A percentile compares a stretch with the other conserved stretches of the same genome.
These are phyloP conservation scores for Eutrema salsugineum DNA, from an alignment of 441 rosid genomes.

Conservation along the genomic window DNA sequence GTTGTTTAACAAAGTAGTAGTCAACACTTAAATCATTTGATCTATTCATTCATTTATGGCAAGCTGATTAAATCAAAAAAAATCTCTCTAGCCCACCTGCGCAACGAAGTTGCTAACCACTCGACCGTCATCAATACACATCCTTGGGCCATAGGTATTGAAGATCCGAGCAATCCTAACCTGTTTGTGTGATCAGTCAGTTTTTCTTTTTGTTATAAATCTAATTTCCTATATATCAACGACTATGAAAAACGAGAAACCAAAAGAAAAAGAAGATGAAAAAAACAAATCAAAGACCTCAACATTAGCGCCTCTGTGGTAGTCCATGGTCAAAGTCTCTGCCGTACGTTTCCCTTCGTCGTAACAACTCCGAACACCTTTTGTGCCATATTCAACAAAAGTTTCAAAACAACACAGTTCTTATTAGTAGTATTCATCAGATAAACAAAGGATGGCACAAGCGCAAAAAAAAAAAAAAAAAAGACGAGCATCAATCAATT, in stretches of 20 bases:
- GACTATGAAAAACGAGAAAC: neutral
- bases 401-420: neutral
- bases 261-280: neutral
- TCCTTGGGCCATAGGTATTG: slow-evolving; percentile 90
- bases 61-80: neutral
- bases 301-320: slow-evolving; percentile 83
- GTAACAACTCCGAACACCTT: slow-evolving; percentile 97
- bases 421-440: no score
- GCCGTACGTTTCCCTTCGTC: slow-evolving; percentile 97
- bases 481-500: no score
- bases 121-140: slow-evolving; percentile 95
- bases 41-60: neutral
- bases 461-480: no score
- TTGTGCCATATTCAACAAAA: neutral
- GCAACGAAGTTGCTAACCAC: slow-evolving; percentile 97
- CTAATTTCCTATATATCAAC: no score
- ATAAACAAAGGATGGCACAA: no score
- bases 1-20: neutral
- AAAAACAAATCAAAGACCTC: slow-evolving; percentile 72
- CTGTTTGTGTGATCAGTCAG: slow-evolving; percentile 27
- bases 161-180: slow-evolving; percentile 91
- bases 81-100: slow-evolving; percentile 42
- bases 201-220: neutral
- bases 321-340: slow-evolving; percentile 93
- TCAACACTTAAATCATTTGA: neutral